Conservation (phyloP, 148 eudicot species). For the Heliosperma pusillum region DNA sequence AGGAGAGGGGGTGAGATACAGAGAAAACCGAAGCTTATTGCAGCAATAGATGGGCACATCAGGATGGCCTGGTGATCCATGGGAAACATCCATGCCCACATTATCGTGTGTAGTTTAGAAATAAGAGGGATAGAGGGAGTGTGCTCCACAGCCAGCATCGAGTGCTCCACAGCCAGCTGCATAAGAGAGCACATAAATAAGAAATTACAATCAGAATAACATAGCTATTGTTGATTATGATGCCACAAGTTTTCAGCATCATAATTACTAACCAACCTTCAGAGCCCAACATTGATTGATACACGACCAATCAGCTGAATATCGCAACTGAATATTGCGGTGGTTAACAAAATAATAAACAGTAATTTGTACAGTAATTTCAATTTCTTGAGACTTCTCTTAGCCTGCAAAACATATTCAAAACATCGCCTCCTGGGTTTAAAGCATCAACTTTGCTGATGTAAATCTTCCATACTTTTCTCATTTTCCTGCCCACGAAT, state of each 20-base stretch:
- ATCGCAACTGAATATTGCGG: conserved; percentile 61
- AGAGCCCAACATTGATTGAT: conserved; percentile 89
- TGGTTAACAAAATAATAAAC: conserved; percentile 75
- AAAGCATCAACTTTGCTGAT: neutral
- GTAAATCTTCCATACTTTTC: conserved; percentile 69
- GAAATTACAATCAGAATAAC: neutral
- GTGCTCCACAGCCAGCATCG: conserved; percentile 49
- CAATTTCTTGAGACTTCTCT: conserved; percentile 68
- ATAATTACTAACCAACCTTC: conserved; percentile 66
- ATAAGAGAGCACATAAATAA: neutral
- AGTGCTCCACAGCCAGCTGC: conserved; percentile 84
- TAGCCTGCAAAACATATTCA: conserved; percentile 45
- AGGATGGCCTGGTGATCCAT: conserved; percentile 70
- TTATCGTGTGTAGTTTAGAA: conserved; percentile 63
- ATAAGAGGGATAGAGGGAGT: conserved; percentile 59
- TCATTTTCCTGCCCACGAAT: conserved; percentile 84
- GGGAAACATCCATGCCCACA: conserved; percentile 77
- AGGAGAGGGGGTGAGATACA: neutral
- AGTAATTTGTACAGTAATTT: conserved; percentile 63
- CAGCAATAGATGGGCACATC: conserved; percentile 82
- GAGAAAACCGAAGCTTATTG: conserved; percentile 29
- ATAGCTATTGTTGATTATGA: conserved; percentile 56
- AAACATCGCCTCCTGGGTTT: conserved; percentile 59
- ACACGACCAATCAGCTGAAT: conserved; percentile 78
- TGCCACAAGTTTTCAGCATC: conserved; percentile 79